Conservation (phyloP, 108 stramenopile genomes). For the Conticribra guillardii region DNA sequence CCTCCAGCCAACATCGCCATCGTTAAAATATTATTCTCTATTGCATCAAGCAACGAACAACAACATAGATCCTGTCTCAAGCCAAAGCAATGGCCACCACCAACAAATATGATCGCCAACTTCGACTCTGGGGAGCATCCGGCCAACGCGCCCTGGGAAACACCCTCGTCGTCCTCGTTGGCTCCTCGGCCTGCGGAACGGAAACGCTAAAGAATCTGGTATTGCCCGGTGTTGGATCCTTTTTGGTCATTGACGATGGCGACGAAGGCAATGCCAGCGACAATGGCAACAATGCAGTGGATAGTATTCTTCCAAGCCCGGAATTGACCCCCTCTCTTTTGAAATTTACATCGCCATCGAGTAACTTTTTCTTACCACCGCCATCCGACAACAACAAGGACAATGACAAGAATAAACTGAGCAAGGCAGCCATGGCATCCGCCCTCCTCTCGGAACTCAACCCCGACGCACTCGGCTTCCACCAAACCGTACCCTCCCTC, state of each 20-base stretch:
- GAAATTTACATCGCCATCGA: constrained; percentile 12
- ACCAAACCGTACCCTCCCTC: constrained; percentile 50
- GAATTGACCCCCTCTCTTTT: constrained; percentile 14
- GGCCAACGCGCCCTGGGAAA: constrained; percentile 85
- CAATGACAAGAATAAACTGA: constrained; percentile 1
- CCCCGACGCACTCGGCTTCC: constrained; percentile 77
- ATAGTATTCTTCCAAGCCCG: constrained; percentile 4
- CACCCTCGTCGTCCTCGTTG: constrained; percentile 71
- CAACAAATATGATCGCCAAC: constrained; percentile 99
- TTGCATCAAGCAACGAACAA: too few relatives aligned
- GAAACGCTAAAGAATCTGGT: constrained; percentile 99
- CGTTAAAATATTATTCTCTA: too few relatives aligned
- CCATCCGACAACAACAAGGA: constrained; percentile 76
- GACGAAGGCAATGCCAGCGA: constrained; percentile 35
- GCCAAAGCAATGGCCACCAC: constrained; percentile 87
- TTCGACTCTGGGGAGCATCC: constrained; percentile 97
- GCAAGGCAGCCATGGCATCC: constrained; percentile 41
- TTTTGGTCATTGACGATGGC: constrained; percentile 90
- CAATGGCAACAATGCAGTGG: constrained; percentile 25
- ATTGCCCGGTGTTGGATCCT: constrained; percentile 95
- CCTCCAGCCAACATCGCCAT: too few relatives aligned
- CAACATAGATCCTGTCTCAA: too few relatives aligned
- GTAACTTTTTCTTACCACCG: constrained; percentile 1
- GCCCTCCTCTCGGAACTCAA: constrained; percentile 72
- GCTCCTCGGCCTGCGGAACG: constrained; percentile 91